These are phyloP conservation scores for Tolypocladium inflatum DNA, from an alignment of 2,329 filamentous ascomycete species.

Conservation along the genomic window DNA sequence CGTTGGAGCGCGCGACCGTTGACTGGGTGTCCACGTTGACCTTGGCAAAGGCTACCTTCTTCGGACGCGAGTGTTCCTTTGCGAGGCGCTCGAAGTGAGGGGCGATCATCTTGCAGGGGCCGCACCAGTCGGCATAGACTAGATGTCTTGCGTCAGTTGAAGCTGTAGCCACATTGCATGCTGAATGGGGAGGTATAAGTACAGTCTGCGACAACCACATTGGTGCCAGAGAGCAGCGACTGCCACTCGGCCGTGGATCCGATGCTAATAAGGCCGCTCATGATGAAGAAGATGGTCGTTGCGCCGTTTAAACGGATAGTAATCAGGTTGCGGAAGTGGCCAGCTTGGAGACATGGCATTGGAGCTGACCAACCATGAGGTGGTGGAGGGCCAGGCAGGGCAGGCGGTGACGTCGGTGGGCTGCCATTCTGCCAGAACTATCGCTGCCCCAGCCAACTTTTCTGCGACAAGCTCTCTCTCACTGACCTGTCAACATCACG, in stretches of 20 bases:
- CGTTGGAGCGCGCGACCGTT: conserved; percentile 66
- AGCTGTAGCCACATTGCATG: not conserved
- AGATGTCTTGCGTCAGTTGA: conserved; percentile 16
- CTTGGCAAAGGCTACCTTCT: conserved; percentile 81
- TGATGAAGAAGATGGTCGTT: conserved; percentile 11
- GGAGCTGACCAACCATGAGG: conserved; percentile 10
- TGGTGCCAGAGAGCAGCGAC: conserved; percentile 59
- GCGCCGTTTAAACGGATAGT: not conserved
- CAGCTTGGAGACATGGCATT: not conserved
- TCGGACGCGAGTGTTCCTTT: conserved; percentile 67
- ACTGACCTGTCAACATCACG: not conserved
- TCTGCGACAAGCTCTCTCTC: conserved; percentile 1
- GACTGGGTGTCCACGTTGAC: conserved; percentile 81
- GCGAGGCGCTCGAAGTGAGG: conserved; percentile 82
- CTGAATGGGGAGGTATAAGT: conserved; percentile 22
- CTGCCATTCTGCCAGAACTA: conserved; percentile 16
- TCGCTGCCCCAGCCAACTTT: conserved; percentile 3
- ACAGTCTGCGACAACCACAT: conserved; percentile 87
- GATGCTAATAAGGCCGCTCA: conserved; percentile 45
- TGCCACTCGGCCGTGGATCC: conserved; percentile 62
- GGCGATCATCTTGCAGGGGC: conserved; percentile 85
- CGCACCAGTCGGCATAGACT: conserved; percentile 96
- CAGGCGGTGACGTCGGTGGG: conserved; percentile 6
- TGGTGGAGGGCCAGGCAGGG: conserved; percentile 5
- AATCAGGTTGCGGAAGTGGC: not conserved